These are phyloP conservation scores for Scytalidium sp. DNA, from an alignment of 2,329 filamentous ascomycete genomes.

Conservation along the genomic window DNA sequence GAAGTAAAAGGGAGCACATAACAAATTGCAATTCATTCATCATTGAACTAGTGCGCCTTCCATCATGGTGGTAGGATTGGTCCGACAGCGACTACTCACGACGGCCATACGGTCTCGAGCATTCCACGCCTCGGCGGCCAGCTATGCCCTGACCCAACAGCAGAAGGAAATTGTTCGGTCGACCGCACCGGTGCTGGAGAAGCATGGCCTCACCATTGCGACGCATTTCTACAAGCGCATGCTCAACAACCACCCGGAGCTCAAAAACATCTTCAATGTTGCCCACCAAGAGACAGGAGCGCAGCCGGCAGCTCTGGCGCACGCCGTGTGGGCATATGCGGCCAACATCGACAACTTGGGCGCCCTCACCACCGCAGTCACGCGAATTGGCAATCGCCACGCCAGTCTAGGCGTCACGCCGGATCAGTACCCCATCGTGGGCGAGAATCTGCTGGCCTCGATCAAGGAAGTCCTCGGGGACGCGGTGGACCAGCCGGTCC, in stretches of 20 bases:
- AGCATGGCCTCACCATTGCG: constrained; percentile 69
- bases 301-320: constrained; percentile 68
- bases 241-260: constrained; percentile 58
- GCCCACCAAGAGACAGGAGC: constrained; percentile 66
- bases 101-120: no score
- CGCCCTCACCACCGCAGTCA: constrained; percentile 51
- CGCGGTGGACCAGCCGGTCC: constrained; percentile 63
- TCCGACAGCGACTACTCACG: no score
- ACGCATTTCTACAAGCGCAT: constrained; percentile 69
- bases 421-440: constrained; percentile 70
- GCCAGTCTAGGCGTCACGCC: constrained; percentile 66
- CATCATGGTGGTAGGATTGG: no score
- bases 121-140: no score
- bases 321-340: constrained; percentile 69
- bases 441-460: constrained; percentile 63
- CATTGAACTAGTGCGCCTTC: no score
- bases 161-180: constrained; percentile 73
- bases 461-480: constrained; percentile 66
- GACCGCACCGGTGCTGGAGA: constrained; percentile 68
- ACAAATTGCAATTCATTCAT: no score
- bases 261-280: constrained; percentile 69
- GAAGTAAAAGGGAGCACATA: no score
- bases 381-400: constrained; percentile 76
- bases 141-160: no score
- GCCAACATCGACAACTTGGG: constrained; percentile 68